Evolutionary conservation across 2,329 filamentous ascomycete genomes (phyloP).

Genomic region (Exophiala sp.): DNA sequence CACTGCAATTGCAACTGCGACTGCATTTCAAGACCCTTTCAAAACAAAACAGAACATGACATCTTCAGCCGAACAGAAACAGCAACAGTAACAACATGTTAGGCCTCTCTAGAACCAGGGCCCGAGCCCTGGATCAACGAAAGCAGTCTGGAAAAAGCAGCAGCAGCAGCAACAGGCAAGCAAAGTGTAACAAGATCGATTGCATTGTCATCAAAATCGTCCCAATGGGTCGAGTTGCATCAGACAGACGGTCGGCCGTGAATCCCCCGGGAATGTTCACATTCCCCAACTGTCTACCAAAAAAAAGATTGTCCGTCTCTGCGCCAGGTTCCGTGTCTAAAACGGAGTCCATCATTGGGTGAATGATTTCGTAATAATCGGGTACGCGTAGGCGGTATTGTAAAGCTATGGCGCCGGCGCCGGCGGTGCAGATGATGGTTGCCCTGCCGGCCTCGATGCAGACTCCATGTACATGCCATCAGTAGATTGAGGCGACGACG

Average conservation of each 20-base stretch:
- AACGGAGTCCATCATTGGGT: background rate
- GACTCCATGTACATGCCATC: conserved; percentile 28
- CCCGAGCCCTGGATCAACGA: background rate
- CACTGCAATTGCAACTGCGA: too few relatives aligned
- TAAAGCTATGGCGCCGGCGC: conserved; percentile 3
- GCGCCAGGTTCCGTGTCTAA: background rate
- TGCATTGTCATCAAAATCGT: background rate
- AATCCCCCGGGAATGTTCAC: background rate
- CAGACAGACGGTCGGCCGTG: background rate
- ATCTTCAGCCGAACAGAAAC: too few relatives aligned
- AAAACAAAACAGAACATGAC: too few relatives aligned
- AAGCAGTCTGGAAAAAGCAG: background rate
- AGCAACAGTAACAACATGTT: too few relatives aligned
- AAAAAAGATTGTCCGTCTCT: background rate
- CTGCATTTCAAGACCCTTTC: too few relatives aligned
- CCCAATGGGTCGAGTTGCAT: background rate
- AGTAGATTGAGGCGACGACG: conserved; percentile 12
- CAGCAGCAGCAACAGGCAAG: background rate
- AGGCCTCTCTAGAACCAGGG: too few relatives aligned
- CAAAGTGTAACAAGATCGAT: background rate
- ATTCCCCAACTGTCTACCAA: background rate
- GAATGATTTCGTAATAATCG: background rate
- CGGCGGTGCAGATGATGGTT: conserved; percentile 8
- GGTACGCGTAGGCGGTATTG: background rate
- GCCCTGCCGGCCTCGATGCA: conserved; percentile 1